Conservation (phyloP, 495 filamentous ascomycete species). For the Durotheca rogersii region DNA sequence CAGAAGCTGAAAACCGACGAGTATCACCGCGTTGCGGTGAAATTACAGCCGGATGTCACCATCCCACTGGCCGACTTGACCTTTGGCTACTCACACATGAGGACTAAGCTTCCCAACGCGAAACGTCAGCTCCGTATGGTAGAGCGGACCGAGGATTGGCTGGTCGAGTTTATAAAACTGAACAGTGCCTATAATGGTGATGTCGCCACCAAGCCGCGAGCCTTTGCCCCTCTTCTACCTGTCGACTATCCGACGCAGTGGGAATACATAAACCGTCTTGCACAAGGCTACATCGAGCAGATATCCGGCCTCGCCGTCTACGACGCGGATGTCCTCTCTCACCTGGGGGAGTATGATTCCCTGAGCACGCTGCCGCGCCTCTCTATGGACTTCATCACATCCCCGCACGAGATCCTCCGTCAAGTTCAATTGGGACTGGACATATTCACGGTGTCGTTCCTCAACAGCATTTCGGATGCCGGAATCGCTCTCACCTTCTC, state of each 20-base stretch:
- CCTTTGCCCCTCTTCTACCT: slow-evolving; percentile 83
- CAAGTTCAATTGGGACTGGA: slow-evolving; percentile 77
- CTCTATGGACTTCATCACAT: slow-evolving; percentile 63
- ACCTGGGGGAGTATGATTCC: slow-evolving; percentile 58
- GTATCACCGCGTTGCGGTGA: slow-evolving; percentile 62
- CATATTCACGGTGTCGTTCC: slow-evolving; percentile 72
- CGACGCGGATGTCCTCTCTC: slow-evolving; percentile 65
- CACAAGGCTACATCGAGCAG: slow-evolving; percentile 45
- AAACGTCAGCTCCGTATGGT: slow-evolving; percentile 81
- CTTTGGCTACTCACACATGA: slow-evolving; percentile 27
- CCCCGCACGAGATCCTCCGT: slow-evolving; percentile 72
- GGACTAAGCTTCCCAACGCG: slow-evolving; percentile 51
- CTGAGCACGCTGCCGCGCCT: slow-evolving; percentile 65
- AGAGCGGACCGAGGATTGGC: slow-evolving; percentile 76
- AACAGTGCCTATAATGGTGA: slow-evolving; percentile 36
- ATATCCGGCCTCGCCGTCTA: slow-evolving; percentile 84
- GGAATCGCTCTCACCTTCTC: slow-evolving; percentile 81
- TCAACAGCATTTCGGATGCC: slow-evolving; percentile 72
- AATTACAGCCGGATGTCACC: slow-evolving; percentile 75
- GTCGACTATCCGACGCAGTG: slow-evolving; percentile 71
- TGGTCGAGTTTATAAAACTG: slow-evolving; percentile 57
- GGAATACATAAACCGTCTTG: slow-evolving; percentile 70
- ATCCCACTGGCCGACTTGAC: slow-evolving; percentile 78
- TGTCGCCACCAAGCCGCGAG: slow-evolving; percentile 38
- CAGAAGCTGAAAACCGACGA: slow-evolving; percentile 62